Evolutionary conservation across 805 yeast genomes (phyloP), one percentile per base, ranked within the genome.

Genomic region (Saccharomycopsis capsularis): DNA sequence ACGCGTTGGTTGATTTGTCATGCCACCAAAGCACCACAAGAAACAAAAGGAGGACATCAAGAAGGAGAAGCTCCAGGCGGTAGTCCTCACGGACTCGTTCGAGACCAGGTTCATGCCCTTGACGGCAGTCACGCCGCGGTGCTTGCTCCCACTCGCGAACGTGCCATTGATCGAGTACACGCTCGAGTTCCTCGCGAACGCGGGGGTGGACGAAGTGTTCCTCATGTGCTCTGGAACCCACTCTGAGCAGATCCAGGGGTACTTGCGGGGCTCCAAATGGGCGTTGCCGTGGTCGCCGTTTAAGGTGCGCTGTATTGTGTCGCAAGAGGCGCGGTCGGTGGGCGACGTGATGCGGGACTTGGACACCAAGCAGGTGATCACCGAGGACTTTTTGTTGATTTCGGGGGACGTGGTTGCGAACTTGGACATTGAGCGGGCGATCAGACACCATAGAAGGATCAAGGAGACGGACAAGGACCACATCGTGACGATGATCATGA

Each of bases 301-400:
- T 64, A 41, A 44, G 18, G 75, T 93, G 40, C 77, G 79, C 42
- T 84, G 95, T 2, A 78, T 91, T 46, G 76, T 85, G 73, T 79
- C 95, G 22, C 78, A 88, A 42, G 96, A 91, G 63, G 81, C 93
- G 9, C 70, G 90, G 64, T 85, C 95, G 24, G 95, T 91, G 9
- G 99, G 99, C 56, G 99, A 93, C 67, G 95, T 95, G 19, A 86
- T 93, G 95, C 76, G 99, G 63, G 98, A 91, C 61, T 69, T 93
- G 51, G 99, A 93, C 64, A 82, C 86, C 53, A 74, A 95, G 58
- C 96, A 96, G 4, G 69, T 91, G 50, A 86, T 93, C 45, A 79
- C 85, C 1, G 90, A 95, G 13, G 99, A 93, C 65, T 93, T 93
- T 60, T 68, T 93, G 48, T 71, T 93, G 34, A 85, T 93, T 29